Base-by-base conservation (phyloP, 768 basidiomycete species). In the Mycena albidolilacea region DNA sequence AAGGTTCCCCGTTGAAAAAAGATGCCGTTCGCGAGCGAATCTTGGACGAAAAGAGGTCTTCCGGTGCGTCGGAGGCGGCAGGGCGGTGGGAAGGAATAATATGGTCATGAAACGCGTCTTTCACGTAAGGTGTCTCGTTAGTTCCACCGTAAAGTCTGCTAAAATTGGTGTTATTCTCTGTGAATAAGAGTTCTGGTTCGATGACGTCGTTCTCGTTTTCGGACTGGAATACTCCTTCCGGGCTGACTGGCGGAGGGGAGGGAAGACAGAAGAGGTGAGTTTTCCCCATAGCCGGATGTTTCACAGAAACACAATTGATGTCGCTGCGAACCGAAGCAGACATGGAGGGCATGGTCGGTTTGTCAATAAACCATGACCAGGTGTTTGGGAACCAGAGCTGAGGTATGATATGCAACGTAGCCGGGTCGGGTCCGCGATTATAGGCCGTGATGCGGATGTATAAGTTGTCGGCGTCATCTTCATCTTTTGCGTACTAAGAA, bases 91-190 rank as follows among this genome's bases (percentile, higher is more conserved):
- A 87, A 1, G 91, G 91, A 75, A 99, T 92, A 81, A 99, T 95
- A 81, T 99, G 95, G 82, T 99, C 97, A 78, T 99, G 97, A 87
- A 99, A 99, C 12, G 94, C 97, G 79, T 99, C 98, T 84, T 99
- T 99, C 78, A 95, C 94, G 78, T 92, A 97, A 3, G 89, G 88
- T 0, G 92, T 91, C 64, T 89, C 86, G 84, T 99, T 99, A 76
- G 91, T 85, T 8, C 95, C 97, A 23, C 92, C 93, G 80, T 98
- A 99, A 35, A 99, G 87, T 66, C 98, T 90, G 79, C 88, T 88
- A 81, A 93, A 97, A 86, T 99, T 99, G 73, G 97, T 98, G 80
- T 99, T 95, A 82, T 99, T 99, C 78, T 98, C 97, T 15, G 97
- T 97, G 82, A 99, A 99, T 19, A 99, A 82, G 44, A 99, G 85